Conservation (phyloP, 306 rosid species). For the Castanea sativa region DNA sequence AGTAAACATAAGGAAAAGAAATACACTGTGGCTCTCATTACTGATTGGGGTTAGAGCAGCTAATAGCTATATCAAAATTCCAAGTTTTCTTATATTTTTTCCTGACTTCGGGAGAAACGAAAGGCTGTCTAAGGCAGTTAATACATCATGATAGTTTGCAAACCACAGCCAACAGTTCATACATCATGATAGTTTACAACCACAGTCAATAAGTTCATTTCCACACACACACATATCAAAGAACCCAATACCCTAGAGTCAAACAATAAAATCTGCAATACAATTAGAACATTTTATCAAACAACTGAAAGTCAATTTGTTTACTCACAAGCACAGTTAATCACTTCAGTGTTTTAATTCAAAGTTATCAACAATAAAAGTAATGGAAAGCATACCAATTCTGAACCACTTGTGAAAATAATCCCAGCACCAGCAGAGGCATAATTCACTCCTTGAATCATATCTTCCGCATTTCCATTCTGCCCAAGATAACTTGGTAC, state of each 20-base stretch:
- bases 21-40: neutral
- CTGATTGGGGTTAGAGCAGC: neutral
- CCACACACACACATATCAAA: no score
- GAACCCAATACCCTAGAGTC: no score
- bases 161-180: no score
- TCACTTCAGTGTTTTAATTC: neutral
- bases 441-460: conserved; percentile 76
- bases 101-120: neutral
- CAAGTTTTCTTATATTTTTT: neutral
- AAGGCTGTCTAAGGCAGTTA: no score
- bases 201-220: no score
- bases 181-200: no score
- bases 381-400: conserved; percentile 50
- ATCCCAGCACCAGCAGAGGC: conserved; percentile 97
- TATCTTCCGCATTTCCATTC: conserved; percentile 48
- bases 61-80: neutral
- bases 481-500: conserved; percentile 88
- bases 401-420: conserved; percentile 80
- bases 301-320: neutral
- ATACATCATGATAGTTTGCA: no score
- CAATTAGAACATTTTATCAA: neutral
- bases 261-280: neutral
- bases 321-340: neutral
- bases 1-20: neutral
- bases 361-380: neutral